Evolutionary conservation across 306 rosid species (phyloP), one percentile per base, ranked within the genome.

Genomic region (Castanopsis chinensis): DNA sequence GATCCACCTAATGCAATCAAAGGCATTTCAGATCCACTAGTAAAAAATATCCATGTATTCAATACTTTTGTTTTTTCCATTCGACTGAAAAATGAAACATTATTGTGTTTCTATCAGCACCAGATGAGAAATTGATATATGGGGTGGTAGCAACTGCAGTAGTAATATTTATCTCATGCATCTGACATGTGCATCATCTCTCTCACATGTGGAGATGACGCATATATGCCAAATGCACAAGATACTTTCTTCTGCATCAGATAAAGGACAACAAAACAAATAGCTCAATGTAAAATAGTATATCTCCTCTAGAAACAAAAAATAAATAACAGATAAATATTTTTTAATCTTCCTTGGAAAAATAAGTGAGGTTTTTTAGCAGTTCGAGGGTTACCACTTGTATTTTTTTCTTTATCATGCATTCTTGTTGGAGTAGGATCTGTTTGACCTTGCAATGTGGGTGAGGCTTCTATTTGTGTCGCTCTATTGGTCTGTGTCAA

Each of bases 331-430:
- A 58, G 64, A 7, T 13, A 20, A 9, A 3, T 11, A 49, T 49
- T 58, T 20, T 58, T 20, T 20, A 3, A 20, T 20, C 64, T 58
- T 21, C 30, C 10, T 58, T 58, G 13, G 30, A 58, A 20, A 11
- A 19, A 21, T 3, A 58, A 57, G 21, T 8, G 12, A 59, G 12
- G 2, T 13, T 20, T 23, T n/a, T 20, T 59, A 23, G 55, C 6
- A 59, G 74, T 58, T 67, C 8, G 57, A 73, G 84, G 76, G 86
- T 82, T 78, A 86, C 91, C 90, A 28, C 71, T 67, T 3, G 37
- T 59, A n/a, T 78, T 84, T 77, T 67, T 78, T 12, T 57, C 75
- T 64, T 77, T 69, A 57, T 67, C 69, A 53, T 55, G 75, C 21
- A 18, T 75, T 78, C 45, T 65, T 14, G 33, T 74, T 51, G 87